Conservation (phyloP, 441 rosid genomes). For the Bruguiera hainesii region DNA sequence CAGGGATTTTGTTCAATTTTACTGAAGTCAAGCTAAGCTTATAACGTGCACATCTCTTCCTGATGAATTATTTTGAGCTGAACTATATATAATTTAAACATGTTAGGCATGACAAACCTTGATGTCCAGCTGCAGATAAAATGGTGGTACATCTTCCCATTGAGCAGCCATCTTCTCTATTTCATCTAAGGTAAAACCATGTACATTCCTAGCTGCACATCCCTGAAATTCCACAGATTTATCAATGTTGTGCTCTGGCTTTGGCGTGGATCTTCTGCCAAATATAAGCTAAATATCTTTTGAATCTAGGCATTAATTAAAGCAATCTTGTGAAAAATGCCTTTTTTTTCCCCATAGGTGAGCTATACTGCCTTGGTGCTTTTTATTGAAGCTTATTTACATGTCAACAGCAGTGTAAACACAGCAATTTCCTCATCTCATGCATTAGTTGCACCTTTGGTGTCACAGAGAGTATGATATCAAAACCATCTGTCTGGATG, state of each 20-base stretch:
- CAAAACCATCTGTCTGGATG: not conserved
- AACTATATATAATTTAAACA: not conserved
- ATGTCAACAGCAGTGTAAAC: too few relatives aligned
- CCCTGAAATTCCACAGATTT: slow-evolving; percentile 53
- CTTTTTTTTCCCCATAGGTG: too few relatives aligned
- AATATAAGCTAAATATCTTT: slow-evolving; percentile 12
- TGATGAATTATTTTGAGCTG: slow-evolving; percentile 7
- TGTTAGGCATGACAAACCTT: slow-evolving; percentile 44
- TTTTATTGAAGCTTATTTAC: too few relatives aligned
- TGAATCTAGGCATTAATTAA: slow-evolving; percentile 6
- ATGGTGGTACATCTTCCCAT: slow-evolving; percentile 86
- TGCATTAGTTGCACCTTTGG: too few relatives aligned
- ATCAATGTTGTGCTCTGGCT: slow-evolving; percentile 12
- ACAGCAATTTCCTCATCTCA: too few relatives aligned
- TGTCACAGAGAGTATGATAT: not conserved
- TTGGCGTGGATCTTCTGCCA: slow-evolving; percentile 4
- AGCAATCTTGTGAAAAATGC: too few relatives aligned
- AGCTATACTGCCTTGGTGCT: too few relatives aligned
- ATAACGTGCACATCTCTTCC: slow-evolving; percentile 1
- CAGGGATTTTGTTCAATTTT: not conserved
- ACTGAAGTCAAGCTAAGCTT: not conserved
- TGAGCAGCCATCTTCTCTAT: slow-evolving; percentile 73
- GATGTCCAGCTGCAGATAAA: slow-evolving; percentile 68
- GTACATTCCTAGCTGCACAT: slow-evolving; percentile 94
- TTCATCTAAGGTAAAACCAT: slow-evolving; percentile 74